A percentile compares a stretch with the other conserved stretches of the same genome.
phyloP scores from a whole-genome alignment of 805 yeast species.

The Diddensiella santjacobensis region DNA sequence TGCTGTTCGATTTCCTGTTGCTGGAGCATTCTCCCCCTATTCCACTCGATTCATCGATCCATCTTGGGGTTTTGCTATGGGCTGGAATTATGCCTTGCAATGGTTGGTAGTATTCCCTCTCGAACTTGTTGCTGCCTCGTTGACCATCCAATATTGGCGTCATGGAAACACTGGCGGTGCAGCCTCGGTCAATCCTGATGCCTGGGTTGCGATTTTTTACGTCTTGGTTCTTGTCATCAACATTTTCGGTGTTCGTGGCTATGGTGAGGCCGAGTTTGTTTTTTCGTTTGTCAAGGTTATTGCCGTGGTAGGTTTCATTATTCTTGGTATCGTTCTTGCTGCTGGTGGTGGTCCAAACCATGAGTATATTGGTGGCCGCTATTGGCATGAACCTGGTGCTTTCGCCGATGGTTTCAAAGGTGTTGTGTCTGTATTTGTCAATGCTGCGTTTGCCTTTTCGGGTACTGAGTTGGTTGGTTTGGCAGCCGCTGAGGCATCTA shows the following conservation, averaged over 20 bases:
- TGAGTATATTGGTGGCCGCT: constrained; percentile 47
- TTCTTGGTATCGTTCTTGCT: constrained; percentile 50
- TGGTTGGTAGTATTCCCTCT: constrained; percentile 60
- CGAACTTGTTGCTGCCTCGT: constrained; percentile 57
- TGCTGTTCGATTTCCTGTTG: constrained; percentile 57
- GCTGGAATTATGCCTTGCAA: constrained; percentile 63
- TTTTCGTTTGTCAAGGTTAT: constrained; percentile 51
- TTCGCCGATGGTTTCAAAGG: constrained; percentile 63
- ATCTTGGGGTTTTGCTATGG: constrained; percentile 62
- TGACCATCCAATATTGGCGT: constrained; percentile 51
- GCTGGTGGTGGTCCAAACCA: constrained; percentile 54
- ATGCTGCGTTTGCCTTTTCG: constrained; percentile 63
- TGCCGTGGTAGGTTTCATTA: constrained; percentile 54
- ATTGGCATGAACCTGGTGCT: constrained; percentile 65
- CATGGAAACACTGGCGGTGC: constrained; percentile 46
- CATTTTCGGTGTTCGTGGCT: constrained; percentile 49
- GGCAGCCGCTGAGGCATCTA: constrained; percentile 63
- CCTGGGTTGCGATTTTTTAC: constrained; percentile 52
- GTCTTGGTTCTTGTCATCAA: constrained; percentile 44
- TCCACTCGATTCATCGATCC: constrained; percentile 58
- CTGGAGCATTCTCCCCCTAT: constrained; percentile 55
- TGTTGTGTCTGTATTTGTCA: constrained; percentile 57
- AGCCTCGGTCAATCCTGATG: constrained; percentile 49
- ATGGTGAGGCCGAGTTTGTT: constrained; percentile 60
- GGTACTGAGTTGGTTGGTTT: constrained; percentile 66